Conservation (phyloP, 2,329 filamentous ascomycete species). For the Pseudogymnoascus sp. region DNA sequence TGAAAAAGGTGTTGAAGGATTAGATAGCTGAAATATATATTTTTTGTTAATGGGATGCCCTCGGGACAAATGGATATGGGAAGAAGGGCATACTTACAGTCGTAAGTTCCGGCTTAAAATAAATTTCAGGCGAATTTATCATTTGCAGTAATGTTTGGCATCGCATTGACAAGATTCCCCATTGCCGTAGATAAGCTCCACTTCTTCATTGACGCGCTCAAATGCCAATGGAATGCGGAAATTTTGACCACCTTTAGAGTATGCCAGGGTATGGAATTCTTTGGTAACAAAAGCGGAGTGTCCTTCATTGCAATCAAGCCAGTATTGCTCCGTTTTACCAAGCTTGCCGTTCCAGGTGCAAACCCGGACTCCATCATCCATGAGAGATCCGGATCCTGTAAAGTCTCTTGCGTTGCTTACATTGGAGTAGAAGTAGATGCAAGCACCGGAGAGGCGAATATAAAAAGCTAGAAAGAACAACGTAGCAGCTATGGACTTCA, state of each 20-base stretch:
- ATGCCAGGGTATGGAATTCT: background rate
- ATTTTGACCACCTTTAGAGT: background rate
- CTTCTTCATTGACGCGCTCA: background rate
- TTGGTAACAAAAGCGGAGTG: background rate
- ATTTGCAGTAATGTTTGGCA: background rate
- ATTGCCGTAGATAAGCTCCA: background rate
- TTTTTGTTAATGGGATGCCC: background rate
- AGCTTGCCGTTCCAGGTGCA: background rate
- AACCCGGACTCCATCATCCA: background rate
- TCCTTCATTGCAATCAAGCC: background rate
- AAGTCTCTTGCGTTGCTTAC: background rate
- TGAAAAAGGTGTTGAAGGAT: background rate
- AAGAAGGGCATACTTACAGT: background rate
- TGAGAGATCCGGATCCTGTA: background rate
- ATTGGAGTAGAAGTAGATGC: background rate
- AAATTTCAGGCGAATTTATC: background rate
- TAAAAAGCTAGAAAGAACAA: background rate
- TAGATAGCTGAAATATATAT: background rate
- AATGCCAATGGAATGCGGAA: background rate
- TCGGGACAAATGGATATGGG: background rate
- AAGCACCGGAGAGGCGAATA: background rate
- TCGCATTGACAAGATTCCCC: background rate
- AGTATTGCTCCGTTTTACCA: background rate
- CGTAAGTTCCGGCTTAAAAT: background rate
- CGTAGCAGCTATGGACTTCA: background rate